These are phyloP conservation scores for Gleditsia sinensis DNA, from an alignment of 306 rosid species.

Conservation along the genomic window DNA sequence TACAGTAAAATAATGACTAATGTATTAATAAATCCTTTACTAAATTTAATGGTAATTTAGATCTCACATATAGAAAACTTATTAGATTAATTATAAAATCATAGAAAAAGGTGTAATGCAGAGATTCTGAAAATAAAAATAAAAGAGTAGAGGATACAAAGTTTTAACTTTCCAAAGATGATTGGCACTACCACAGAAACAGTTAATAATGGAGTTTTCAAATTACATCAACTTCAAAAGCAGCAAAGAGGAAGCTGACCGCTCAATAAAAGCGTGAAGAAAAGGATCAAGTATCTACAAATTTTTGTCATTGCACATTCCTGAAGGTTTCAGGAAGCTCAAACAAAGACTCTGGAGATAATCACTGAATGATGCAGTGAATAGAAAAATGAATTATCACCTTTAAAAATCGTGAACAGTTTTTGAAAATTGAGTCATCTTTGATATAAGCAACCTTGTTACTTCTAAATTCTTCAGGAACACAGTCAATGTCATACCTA, in stretches of 20 bases:
- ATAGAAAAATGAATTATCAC: conserved; percentile 41
- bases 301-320: conserved; percentile 10
- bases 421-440: conserved; percentile 70
- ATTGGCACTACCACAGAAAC: not conserved
- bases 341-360: conserved; percentile 27
- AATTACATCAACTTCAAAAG: not conserved
- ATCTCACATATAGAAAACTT: too few relatives aligned
- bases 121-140: too few relatives aligned
- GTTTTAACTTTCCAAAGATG: not conserved
- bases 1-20: too few relatives aligned
- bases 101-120: too few relatives aligned
- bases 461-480: conserved; percentile 61
- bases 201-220: not conserved
- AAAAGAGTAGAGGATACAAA: not conserved
- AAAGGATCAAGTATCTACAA: conserved; percentile 8
- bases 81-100: too few relatives aligned
- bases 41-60: too few relatives aligned
- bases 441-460: conserved; percentile 80
- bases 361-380: conserved; percentile 23
- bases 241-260: conserved; percentile 2
- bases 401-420: conserved; percentile 75
- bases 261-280: conserved; percentile 15
- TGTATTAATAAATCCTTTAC: too few relatives aligned
- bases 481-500: conserved; percentile 77
- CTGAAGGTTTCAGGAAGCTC: not conserved